Percentiles rank a stretch among this genome's conserved stretches.
Evolutionary conservation across 2,329 filamentous ascomycete genomes (phyloP).

Genomic region (Colletotrichum navitas): DNA sequence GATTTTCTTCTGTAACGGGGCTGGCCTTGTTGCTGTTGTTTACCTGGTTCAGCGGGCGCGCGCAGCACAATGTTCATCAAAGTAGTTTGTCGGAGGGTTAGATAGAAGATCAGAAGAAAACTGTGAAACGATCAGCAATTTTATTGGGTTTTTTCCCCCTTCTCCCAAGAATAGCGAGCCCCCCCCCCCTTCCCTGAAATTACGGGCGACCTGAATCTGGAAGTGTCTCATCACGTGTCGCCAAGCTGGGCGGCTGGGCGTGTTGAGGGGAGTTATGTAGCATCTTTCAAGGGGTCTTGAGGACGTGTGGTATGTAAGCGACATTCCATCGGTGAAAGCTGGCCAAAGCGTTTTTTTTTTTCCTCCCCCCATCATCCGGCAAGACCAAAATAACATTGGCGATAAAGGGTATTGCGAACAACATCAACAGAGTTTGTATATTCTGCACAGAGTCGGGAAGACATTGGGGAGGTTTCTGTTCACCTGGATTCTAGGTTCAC

Average conservation of each 20-base stretch:
- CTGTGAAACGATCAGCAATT: not conserved
- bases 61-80: not conserved
- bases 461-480: not conserved
- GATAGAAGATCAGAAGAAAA: no score
- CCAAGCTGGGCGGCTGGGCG: conserved; percentile 25
- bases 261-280: not conserved
- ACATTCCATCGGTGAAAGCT: conserved; percentile 4
- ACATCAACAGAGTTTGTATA: not conserved
- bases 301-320: conserved; percentile 21
- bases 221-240: conserved; percentile 42
- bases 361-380: no score
- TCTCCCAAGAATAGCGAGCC: conserved; percentile 1
- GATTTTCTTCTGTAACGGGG: not conserved
- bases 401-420: not conserved
- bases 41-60: not conserved
- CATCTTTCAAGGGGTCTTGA: conserved; percentile 12
- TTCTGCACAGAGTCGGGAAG: not conserved
- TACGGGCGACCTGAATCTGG: conserved; percentile 32
- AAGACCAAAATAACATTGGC: not conserved
- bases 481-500: not conserved
- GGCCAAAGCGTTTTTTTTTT: conserved; percentile 15
- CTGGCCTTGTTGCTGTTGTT: not conserved
- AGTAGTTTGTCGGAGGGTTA: not conserved
- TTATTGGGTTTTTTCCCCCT: not conserved
- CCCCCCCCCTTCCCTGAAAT: not conserved